phyloP scores from a whole-genome alignment of 495 filamentous ascomycete genomes.

The Xylaria curta region DNA sequence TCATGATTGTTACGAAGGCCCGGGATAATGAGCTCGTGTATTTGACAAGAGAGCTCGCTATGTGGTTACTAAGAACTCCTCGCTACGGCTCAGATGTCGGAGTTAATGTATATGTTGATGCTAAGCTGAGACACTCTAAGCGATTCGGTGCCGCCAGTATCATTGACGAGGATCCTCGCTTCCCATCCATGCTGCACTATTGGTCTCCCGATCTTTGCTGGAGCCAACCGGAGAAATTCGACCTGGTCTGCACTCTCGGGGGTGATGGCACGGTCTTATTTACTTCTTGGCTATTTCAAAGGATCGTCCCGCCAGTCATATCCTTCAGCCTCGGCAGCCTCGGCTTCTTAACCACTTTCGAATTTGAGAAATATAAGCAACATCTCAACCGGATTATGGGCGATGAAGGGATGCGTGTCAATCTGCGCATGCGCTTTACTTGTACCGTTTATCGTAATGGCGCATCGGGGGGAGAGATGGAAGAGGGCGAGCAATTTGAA shows the following conservation, averaged over 20 bases:
- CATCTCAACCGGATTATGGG: slow-evolving; percentile 87
- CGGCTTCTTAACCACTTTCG: slow-evolving; percentile 91
- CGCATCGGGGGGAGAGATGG: slow-evolving; percentile 57
- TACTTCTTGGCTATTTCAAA: slow-evolving; percentile 93
- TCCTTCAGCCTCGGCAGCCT: slow-evolving; percentile 88
- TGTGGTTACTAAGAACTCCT: slow-evolving; percentile 85
- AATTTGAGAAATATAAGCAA: slow-evolving; percentile 81
- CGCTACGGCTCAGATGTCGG: slow-evolving; percentile 81
- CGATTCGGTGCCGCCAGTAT: slow-evolving; percentile 83
- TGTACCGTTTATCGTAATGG: slow-evolving; percentile 85
- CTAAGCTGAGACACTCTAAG: slow-evolving; percentile 82
- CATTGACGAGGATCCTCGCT: slow-evolving; percentile 71
- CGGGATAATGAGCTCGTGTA: slow-evolving; percentile 86
- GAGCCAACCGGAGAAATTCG: slow-evolving; percentile 86
- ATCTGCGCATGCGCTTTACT: slow-evolving; percentile 96
- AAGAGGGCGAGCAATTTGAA: slow-evolving; percentile 87
- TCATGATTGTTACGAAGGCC: slow-evolving; percentile 98
- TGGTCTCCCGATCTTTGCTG: slow-evolving; percentile 97
- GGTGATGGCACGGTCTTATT: slow-evolving; percentile 93
- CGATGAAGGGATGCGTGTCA: slow-evolving; percentile 90
- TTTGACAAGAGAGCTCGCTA: slow-evolving; percentile 82
- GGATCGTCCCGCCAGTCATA: slow-evolving; percentile 86
- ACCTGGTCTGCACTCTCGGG: slow-evolving; percentile 88
- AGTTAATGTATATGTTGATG: slow-evolving; percentile 93
- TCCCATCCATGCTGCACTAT: slow-evolving; percentile 80